These are phyloP conservation scores for Aspergillus asperescens DNA, from an alignment of 495 filamentous ascomycete genomes.

Conservation along the genomic window DNA sequence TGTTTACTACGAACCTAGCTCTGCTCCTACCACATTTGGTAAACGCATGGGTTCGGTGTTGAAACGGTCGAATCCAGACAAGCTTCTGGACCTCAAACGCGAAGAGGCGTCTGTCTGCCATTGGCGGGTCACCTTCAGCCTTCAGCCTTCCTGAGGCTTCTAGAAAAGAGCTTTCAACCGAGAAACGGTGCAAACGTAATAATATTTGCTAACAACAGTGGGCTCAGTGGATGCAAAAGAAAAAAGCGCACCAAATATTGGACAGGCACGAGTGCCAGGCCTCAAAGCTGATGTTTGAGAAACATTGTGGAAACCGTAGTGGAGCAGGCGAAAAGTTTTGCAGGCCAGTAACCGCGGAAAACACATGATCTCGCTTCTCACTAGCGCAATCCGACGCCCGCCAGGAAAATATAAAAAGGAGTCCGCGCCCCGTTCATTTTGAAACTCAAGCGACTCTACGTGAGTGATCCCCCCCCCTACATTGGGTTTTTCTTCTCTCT, in stretches of 20 bases:
- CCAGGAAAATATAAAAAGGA: conserved; percentile 23
- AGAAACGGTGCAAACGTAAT: not conserved
- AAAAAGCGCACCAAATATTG: not conserved
- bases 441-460: conserved; percentile 60
- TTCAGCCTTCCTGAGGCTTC: not conserved
- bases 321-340: not conserved
- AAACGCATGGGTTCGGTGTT: too few species aligned
- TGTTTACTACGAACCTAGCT: too few species aligned
- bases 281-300: not conserved
- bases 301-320: too few species aligned
- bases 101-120: too few species aligned
- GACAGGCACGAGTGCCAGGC: not conserved
- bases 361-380: conserved; percentile 30
- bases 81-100: too few species aligned
- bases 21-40: too few species aligned
- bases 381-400: conserved; percentile 23
- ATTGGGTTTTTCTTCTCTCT: conserved; percentile 9
- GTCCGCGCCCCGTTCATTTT: conserved; percentile 18
- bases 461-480: conserved; percentile 44
- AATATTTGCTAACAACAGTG: conserved; percentile 1
- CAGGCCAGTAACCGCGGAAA: not conserved
- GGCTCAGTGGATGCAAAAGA: not conserved
- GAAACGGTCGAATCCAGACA: too few species aligned
- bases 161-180: not conserved
- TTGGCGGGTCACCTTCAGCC: not conserved